Conservation (phyloP, 306 rosid species). For the Cotoneaster glaucophyllus region DNA sequence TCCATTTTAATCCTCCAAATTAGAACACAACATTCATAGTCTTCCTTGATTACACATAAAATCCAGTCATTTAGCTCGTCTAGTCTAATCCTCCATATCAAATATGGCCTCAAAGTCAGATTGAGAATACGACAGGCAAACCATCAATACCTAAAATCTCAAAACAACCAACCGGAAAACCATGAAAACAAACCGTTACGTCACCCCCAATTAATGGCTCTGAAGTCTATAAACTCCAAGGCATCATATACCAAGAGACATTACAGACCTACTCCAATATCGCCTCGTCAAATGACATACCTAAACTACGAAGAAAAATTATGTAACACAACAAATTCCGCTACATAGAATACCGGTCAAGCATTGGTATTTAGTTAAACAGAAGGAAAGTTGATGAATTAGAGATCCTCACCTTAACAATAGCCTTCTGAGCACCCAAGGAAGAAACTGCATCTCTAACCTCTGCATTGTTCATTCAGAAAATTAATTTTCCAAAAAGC, state of each 20-base stretch:
- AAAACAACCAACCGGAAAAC: neutral
- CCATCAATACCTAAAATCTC: neutral
- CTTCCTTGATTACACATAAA: no score
- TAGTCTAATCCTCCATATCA: no score
- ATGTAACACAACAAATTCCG: neutral
- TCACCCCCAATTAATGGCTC: neutral
- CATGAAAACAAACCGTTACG: no score
- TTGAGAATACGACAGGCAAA: neutral
- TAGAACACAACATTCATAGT: no score
- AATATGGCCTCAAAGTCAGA: neutral
- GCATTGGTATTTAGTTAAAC: neutral
- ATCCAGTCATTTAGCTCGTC: no score
- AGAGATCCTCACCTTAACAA: conserved; percentile 47
- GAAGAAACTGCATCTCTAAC: conserved; percentile 49
- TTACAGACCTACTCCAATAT: neutral
- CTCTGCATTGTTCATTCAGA: conserved; percentile 39
- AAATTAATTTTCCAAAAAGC: neutral
- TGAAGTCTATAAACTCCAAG: neutral
- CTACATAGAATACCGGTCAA: neutral
- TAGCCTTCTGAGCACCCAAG: conserved; percentile 59
- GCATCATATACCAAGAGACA: neutral
- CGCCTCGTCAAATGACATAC: neutral
- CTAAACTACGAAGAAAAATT: neutral
- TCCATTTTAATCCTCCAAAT: no score
- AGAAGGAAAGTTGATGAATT: neutral